These are phyloP conservation scores for Amanita pallidorosea DNA, from an alignment of 768 basidiomycete species.

Conservation along the genomic window DNA sequence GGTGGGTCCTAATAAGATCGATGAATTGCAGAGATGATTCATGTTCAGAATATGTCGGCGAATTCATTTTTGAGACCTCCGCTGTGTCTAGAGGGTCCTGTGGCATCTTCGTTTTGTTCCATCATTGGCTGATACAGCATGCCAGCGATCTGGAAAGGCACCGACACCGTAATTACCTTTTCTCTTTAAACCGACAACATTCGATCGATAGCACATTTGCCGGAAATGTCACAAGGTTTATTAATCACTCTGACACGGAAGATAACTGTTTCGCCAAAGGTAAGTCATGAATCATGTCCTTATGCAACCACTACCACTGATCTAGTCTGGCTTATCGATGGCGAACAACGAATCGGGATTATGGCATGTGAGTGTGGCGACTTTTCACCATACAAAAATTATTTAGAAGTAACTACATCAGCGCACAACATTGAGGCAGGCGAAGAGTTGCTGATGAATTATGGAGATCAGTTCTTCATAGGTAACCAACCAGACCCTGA, in stretches of 20 bases:
- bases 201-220: constrained; percentile 44
- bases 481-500: not conserved
- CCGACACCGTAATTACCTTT: constrained; percentile 51
- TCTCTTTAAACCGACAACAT: constrained; percentile 34
- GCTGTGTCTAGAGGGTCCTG: constrained; percentile 42
- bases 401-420: constrained; percentile 1
- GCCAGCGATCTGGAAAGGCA: constrained; percentile 30
- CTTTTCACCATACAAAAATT: not conserved
- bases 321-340: constrained; percentile 43
- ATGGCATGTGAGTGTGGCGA: constrained; percentile 34
- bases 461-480: constrained; percentile 8
- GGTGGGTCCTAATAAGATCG: constrained; percentile 20
- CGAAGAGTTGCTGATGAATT: constrained; percentile 11
- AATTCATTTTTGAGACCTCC: constrained; percentile 41
- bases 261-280: too few species aligned
- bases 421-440: constrained; percentile 8
- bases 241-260: constrained; percentile 40
- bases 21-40: not conserved
- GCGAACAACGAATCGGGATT: constrained; percentile 58
- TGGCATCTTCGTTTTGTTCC: constrained; percentile 2
- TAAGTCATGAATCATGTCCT: not conserved
- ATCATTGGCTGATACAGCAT: not conserved
- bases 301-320: not conserved
- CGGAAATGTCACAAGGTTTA: constrained; percentile 58
- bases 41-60: constrained; percentile 53